phyloP scores from a whole-genome alignment of 257 asterid genomes.

The Ophiorrhiza pumila region DNA sequence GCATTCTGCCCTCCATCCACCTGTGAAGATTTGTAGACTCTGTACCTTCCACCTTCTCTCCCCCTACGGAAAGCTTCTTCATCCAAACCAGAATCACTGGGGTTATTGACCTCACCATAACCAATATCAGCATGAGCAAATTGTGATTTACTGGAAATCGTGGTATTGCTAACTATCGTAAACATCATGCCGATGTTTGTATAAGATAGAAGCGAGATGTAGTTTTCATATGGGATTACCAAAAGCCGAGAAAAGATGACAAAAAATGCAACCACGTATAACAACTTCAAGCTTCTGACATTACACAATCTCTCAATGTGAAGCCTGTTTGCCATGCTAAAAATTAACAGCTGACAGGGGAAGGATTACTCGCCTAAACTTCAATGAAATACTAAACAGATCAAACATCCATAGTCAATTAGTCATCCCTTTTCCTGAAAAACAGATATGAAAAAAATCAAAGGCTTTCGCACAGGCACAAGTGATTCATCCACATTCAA shows the following conservation, averaged over 20 bases:
- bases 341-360: not conserved
- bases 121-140: conserved; percentile 11
- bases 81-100: conserved; percentile 4
- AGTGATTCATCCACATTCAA: not conserved
- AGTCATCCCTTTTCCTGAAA: conserved; percentile 8
- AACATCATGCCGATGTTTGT: conserved; percentile 21
- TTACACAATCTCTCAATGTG: conserved; percentile 25
- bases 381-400: too few relatives aligned
- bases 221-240: conserved; percentile 28
- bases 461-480: not conserved
- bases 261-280: conserved; percentile 28
- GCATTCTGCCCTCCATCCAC: conserved; percentile 17
- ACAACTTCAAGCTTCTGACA: conserved; percentile 15
- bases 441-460: not conserved
- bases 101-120: not conserved
- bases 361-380: not conserved
- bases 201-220: conserved; percentile 24
- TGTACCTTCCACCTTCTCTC: conserved; percentile 2
- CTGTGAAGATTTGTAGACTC: not conserved
- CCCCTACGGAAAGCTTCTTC: conserved; percentile 7
- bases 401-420: not conserved
- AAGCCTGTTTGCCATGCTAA: conserved; percentile 32
- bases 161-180: not conserved
- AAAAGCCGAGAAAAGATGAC: conserved; percentile 29
- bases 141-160: conserved; percentile 18